phyloP scores from a whole-genome alignment of 768 basidiomycete species.

The Lactarius vividus region DNA sequence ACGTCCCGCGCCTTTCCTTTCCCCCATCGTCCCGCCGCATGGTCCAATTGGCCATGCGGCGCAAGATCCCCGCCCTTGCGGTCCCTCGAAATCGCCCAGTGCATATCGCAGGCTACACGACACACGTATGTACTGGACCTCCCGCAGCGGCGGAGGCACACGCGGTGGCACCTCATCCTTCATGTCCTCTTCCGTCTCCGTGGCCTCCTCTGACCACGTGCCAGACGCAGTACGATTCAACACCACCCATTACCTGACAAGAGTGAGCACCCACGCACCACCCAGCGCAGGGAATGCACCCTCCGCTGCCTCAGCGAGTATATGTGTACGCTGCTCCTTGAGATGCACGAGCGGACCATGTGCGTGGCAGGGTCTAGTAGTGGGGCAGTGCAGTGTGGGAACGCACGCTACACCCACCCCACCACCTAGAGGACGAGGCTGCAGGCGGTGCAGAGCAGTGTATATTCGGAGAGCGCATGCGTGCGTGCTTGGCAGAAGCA shows the following conservation, averaged over 20 bases:
- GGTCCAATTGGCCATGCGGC: background rate
- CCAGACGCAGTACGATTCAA: conserved; percentile 12
- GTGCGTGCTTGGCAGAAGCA: conserved; percentile 28
- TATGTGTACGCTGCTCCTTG: conserved; percentile 3
- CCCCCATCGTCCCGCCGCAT: background rate
- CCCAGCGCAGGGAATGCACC: conserved; percentile 25
- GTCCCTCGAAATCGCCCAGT: conserved; percentile 20
- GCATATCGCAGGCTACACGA: conserved; percentile 16
- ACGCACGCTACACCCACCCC: too few species aligned
- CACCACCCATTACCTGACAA: conserved; percentile 7
- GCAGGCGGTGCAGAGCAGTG: conserved; percentile 23
- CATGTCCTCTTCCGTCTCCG: background rate
- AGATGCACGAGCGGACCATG: conserved; percentile 16
- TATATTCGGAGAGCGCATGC: conserved; percentile 22
- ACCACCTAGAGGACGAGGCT: conserved; percentile 27
- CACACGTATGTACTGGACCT: conserved; percentile 19
- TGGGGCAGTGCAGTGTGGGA: conserved; percentile 14
- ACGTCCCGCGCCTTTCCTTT: too few species aligned
- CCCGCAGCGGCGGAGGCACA: conserved; percentile 17
- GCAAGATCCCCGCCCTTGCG: background rate
- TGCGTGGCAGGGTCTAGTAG: conserved; percentile 13
- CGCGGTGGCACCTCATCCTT: background rate
- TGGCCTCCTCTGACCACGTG: background rate
- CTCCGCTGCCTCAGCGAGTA: conserved; percentile 18
- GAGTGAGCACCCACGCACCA: conserved; percentile 15